A percentile compares a stretch with the other conserved stretches of the same genome.
Evolutionary conservation across 2,329 filamentous ascomycete species (phyloP).

Genomic region (Calonectria pseudoturangicola): DNA sequence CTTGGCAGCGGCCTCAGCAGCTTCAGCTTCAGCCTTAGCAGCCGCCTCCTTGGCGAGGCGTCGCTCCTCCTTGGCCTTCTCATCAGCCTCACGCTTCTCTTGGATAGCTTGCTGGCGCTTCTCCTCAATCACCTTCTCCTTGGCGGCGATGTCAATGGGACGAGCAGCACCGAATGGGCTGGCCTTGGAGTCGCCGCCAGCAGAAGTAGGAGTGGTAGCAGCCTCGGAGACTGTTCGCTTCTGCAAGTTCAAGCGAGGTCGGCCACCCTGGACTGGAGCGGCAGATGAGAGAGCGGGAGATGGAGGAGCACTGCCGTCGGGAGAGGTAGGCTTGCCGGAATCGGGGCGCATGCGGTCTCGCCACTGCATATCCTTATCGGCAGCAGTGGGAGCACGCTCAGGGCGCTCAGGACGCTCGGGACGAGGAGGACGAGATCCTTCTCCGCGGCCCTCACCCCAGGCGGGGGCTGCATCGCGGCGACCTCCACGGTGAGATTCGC

Average conservation of each 20-base stretch:
- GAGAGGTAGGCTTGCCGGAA: constrained; percentile 77
- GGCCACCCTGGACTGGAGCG: constrained; percentile 71
- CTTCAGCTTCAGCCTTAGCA: constrained; percentile 66
- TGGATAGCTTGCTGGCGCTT: constrained; percentile 83
- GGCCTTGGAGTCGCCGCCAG: constrained; percentile 83
- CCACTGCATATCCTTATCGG: constrained; percentile 96
- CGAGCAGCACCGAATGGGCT: constrained; percentile 95
- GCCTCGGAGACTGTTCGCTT: constrained; percentile 93
- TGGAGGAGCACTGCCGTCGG: constrained; percentile 84
- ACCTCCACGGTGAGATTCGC: constrained; percentile 76
- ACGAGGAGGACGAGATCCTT: constrained; percentile 86
- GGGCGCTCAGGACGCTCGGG: constrained; percentile 85
- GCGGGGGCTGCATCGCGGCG: constrained; percentile 79
- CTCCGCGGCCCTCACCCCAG: constrained; percentile 84
- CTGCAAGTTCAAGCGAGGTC: constrained; percentile 89
- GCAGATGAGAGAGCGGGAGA: constrained; percentile 78
- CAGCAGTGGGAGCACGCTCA: constrained; percentile 85
- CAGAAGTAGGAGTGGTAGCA: constrained; percentile 69
- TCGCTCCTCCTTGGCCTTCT: constrained; percentile 87
- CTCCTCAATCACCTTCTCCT: constrained; percentile 93
- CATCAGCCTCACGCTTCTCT: constrained; percentile 91
- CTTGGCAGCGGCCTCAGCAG: constrained; percentile 57
- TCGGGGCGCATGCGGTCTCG: constrained; percentile 94
- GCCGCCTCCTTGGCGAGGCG: constrained; percentile 76
- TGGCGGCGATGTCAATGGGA: constrained; percentile 93